Evolutionary conservation across 495 filamentous ascomycete genomes (phyloP).

Genomic region (Endocarpon pusillum): DNA sequence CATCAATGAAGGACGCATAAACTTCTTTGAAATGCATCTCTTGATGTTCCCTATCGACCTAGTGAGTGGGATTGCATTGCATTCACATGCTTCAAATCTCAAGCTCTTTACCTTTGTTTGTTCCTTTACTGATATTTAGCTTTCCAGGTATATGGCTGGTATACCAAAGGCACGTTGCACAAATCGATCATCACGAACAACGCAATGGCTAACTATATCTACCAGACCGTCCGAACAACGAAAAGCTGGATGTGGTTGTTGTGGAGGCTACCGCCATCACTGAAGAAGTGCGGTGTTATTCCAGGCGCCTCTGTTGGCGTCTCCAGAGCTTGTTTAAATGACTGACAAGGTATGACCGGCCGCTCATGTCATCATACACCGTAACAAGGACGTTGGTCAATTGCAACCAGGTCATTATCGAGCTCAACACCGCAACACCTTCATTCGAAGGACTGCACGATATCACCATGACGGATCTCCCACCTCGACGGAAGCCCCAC

Average conservation of each 20-base stretch:
- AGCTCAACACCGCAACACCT: slow-evolving; percentile 77
- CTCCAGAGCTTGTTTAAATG: slow-evolving; percentile 71
- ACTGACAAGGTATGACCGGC: slow-evolving; percentile 48
- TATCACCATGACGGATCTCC: slow-evolving; percentile 73
- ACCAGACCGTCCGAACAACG: no score
- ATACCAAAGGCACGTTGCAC: slow-evolving; percentile 67
- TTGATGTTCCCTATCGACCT: slow-evolving; percentile 79
- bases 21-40: slow-evolving; percentile 85
- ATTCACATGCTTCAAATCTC: no score
- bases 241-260: slow-evolving; percentile 66
- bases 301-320: slow-evolving; percentile 79
- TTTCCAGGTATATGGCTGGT: slow-evolving; percentile 59
- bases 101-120: neutral
- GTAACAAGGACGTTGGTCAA: slow-evolving; percentile 3
- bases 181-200: no score
- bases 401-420: slow-evolving; percentile 50
- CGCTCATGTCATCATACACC: neutral
- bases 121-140: neutral
- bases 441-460: slow-evolving; percentile 83
- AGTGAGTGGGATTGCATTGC: no score
- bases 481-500: slow-evolving; percentile 69
- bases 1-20: slow-evolving; percentile 76
- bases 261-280: slow-evolving; percentile 83
- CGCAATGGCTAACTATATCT: no score
- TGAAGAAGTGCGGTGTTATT: slow-evolving; percentile 81